phyloP scores from a whole-genome alignment of 805 yeast genomes.

The Tetrapisispora arboricola region DNA sequence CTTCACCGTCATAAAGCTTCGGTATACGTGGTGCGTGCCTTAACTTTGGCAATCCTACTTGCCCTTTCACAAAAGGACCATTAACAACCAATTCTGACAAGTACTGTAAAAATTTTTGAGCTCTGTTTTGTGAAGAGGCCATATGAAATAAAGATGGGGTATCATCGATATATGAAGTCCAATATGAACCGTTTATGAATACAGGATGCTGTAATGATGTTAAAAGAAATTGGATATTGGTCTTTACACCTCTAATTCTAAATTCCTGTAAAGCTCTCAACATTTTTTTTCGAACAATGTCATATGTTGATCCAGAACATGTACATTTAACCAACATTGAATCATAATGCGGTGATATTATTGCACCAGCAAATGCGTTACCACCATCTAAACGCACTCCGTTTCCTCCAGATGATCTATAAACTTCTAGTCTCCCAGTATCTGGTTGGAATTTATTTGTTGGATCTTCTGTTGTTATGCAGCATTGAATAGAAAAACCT shows the following conservation, averaged over 20 bases:
- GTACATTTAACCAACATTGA: slow-evolving; percentile 96
- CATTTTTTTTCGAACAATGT: slow-evolving; percentile 94
- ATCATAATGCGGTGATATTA: slow-evolving; percentile 92
- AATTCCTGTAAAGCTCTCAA: slow-evolving; percentile 90
- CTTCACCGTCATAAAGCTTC: slow-evolving; percentile 48
- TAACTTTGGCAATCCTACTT: slow-evolving; percentile 82
- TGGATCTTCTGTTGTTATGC: slow-evolving; percentile 97
- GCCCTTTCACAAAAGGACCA: slow-evolving; percentile 92
- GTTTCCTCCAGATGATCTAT: slow-evolving; percentile 96
- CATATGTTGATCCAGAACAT: slow-evolving; percentile 91
- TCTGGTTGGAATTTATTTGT: slow-evolving; percentile 93
- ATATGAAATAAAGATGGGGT: slow-evolving; percentile 90
- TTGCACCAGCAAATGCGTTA: slow-evolving; percentile 92
- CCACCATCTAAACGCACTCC: slow-evolving; percentile 98
- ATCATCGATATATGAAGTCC: slow-evolving; percentile 99
- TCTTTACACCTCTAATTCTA: slow-evolving; percentile 96
- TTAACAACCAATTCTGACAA: slow-evolving; percentile 88
- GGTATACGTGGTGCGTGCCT: slow-evolving; percentile 67
- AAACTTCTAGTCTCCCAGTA: slow-evolving; percentile 94
- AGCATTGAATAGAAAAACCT: slow-evolving; percentile 98
- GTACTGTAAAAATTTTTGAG: slow-evolving; percentile 80
- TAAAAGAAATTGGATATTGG: slow-evolving; percentile 89
- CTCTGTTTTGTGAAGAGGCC: slow-evolving; percentile 91
- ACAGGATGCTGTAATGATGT: slow-evolving; percentile 82
- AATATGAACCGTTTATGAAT: slow-evolving; percentile 73